A percentile compares a stretch with the other conserved stretches of the same genome.
Conservation (phyloP, 2,329 filamentous ascomycete species). For the Coniella lustricola region DNA sequence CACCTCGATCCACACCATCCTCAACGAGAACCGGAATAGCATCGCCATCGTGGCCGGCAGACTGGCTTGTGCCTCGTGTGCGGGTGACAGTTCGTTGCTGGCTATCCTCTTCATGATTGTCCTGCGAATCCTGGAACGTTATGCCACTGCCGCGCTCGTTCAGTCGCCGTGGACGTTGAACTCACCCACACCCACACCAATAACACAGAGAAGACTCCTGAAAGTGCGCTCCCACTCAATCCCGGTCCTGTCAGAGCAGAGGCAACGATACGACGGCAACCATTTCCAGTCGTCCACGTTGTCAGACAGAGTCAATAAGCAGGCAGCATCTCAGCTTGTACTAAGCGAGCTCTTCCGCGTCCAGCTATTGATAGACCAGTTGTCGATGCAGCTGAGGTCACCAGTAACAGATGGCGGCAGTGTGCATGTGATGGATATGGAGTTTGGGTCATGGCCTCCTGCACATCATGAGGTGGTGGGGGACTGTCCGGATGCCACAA, state of each 20-base stretch:
- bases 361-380: conserved; percentile 22
- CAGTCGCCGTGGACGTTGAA: background rate
- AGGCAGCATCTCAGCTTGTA: conserved; percentile 21
- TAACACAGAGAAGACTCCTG: background rate
- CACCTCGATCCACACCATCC: background rate
- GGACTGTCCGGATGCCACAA: background rate
- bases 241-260: background rate
- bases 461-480: background rate
- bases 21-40: background rate
- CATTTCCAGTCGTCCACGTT: background rate
- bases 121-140: conserved; percentile 26
- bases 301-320: background rate
- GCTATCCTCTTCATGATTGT: conserved; percentile 26
- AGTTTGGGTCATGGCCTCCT: background rate
- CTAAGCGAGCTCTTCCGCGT: conserved; percentile 28
- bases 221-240: background rate
- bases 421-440: background rate
- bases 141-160: conserved; percentile 14
- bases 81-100: conserved; percentile 22
- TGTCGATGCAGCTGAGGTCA: conserved; percentile 17
- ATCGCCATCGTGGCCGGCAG: conserved; percentile 15
- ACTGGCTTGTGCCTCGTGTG: conserved; percentile 25
- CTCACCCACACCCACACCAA: background rate
- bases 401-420: background rate
- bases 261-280: background rate